phyloP scores from a whole-genome alignment of 345 rosid species.

The Brassica nigra region DNA sequence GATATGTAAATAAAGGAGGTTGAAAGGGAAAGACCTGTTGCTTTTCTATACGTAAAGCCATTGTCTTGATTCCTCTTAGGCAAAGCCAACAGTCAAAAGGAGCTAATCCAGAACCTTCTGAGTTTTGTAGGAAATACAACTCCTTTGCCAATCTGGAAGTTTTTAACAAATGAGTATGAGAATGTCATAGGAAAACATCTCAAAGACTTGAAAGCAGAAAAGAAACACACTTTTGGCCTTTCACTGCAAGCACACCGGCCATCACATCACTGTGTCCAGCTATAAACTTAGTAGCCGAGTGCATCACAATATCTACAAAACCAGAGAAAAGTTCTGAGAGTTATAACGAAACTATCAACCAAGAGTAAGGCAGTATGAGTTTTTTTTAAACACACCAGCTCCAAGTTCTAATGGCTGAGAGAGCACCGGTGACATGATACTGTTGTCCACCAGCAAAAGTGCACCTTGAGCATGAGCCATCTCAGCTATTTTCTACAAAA shows the following conservation, averaged over 20 bases:
- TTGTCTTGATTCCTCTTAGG: constrained; percentile 85
- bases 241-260: constrained; percentile 96
- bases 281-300: constrained; percentile 91
- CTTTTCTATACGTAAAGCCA: constrained; percentile 90
- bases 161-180: not conserved
- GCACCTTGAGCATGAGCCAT: constrained; percentile 84
- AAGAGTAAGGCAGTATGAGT: not conserved
- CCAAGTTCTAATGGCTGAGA: constrained; percentile 92
- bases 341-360: not conserved
- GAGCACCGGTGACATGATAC: constrained; percentile 89
- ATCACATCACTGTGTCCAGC: constrained; percentile 94
- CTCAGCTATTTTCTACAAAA: constrained; percentile 73
- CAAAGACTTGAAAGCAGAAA: not conserved
- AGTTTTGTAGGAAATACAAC: constrained; percentile 88
- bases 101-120: constrained; percentile 93
- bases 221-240: constrained; percentile 68
- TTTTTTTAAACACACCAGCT: constrained; percentile 57
- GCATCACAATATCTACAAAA: constrained; percentile 87
- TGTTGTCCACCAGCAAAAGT: constrained; percentile 84
- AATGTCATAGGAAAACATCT: not conserved
- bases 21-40: constrained; percentile 63
- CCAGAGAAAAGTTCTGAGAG: not conserved
- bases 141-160: constrained; percentile 53
- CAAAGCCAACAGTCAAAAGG: constrained; percentile 99
- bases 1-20: too few relatives aligned